A percentile compares a stretch with the other conserved stretches of the same genome.
Conservation (phyloP, 2,329 filamentous ascomycete genomes). For the Aspergillus oerlinghausenensis region DNA sequence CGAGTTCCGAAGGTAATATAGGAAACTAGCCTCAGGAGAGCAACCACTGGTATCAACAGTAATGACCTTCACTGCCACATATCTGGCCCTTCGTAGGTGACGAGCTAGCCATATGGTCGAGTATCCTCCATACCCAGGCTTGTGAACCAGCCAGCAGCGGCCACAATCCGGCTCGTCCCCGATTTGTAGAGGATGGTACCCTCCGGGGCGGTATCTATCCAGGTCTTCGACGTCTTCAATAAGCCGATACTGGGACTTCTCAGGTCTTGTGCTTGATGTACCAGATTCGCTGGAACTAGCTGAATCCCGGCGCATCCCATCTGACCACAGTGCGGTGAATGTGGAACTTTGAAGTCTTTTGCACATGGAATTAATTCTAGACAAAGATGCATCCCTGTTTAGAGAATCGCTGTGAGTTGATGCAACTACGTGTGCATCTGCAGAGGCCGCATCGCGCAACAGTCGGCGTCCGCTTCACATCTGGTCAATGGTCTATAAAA, state of each 20-base stretch:
- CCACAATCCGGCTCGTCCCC: constrained; percentile 7
- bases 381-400: background rate
- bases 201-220: constrained; percentile 6
- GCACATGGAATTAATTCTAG: background rate
- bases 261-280: constrained; percentile 5
- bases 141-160: constrained; percentile 12
- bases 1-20: constrained; percentile 6
- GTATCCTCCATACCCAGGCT: constrained; percentile 15
- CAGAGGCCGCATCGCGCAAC: background rate
- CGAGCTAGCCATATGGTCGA: constrained; percentile 36
- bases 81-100: constrained; percentile 18
- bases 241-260: constrained; percentile 10
- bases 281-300: constrained; percentile 2
- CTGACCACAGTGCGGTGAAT: background rate
- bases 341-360: constrained; percentile 4
- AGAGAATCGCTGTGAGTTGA: background rate
- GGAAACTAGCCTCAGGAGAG: constrained; percentile 8
- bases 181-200: constrained; percentile 1
- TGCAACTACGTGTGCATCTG: constrained; percentile 5
- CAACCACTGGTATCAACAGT: constrained; percentile 18
- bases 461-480: too few species aligned
- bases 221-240: constrained; percentile 19
- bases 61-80: constrained; percentile 34
- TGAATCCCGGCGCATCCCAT: constrained; percentile 1
- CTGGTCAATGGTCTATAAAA: too few species aligned